phyloP scores from a whole-genome alignment of 495 filamentous ascomycete genomes.

The Chaetomium fimeti region DNA sequence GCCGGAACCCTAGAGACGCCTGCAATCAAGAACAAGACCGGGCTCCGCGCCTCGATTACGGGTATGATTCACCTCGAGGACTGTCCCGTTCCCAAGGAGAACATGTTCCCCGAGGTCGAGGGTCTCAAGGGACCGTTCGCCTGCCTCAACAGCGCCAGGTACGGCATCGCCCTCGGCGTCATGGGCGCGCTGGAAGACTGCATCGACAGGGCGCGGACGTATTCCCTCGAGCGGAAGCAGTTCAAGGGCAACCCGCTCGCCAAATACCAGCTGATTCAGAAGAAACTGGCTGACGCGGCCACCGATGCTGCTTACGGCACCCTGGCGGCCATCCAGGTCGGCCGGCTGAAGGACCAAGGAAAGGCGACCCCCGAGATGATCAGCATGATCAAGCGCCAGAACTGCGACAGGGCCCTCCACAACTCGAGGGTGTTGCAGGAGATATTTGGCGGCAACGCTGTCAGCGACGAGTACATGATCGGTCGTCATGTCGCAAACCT shows the following conservation, averaged over 20 bases:
- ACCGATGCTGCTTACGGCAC: conserved; percentile 91
- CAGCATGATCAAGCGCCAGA: conserved; percentile 96
- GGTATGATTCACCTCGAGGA: conserved; percentile 96
- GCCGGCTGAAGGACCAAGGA: conserved; percentile 87
- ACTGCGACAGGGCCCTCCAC: conserved; percentile 85
- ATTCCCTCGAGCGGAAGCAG: conserved; percentile 88
- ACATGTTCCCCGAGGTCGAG: conserved; percentile 92
- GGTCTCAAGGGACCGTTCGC: conserved; percentile 87
- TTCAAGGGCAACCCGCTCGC: conserved; percentile 95
- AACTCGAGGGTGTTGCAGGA: conserved; percentile 85
- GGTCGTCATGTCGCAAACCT: conserved; percentile 93
- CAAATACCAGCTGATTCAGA: conserved; percentile 97
- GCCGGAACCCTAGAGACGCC: conserved; percentile 90
- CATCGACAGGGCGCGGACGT: conserved; percentile 72
- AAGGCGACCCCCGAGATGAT: conserved; percentile 94
- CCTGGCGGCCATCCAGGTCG: conserved; percentile 83
- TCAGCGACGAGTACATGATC: conserved; percentile 94
- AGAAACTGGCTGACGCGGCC: conserved; percentile 89
- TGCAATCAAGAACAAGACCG: conserved; percentile 91
- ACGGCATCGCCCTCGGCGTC: conserved; percentile 89
- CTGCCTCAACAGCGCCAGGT: conserved; percentile 88
- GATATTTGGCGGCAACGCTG: conserved; percentile 94
- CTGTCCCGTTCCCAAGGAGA: conserved; percentile 82
- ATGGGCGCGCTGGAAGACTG: conserved; percentile 95
- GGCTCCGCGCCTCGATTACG: conserved; percentile 87